Conservation (phyloP, 805 yeast genomes). For the Phaffomyces opuntiae region DNA sequence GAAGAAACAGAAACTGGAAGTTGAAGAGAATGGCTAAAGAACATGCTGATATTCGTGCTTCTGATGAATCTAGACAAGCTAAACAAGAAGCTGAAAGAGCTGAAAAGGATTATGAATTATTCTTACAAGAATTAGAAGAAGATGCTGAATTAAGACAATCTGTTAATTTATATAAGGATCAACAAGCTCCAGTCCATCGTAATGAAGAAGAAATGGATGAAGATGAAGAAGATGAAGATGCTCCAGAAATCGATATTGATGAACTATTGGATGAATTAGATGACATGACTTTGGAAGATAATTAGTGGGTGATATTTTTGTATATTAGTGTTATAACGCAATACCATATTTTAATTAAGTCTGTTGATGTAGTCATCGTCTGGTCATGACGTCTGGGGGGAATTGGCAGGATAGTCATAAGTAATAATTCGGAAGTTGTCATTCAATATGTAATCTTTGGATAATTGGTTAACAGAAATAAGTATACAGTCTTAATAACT, state of each 20-base stretch:
- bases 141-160: constrained; percentile 91
- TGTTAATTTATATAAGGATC: constrained; percentile 79
- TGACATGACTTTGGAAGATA: constrained; percentile 78
- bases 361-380: too few species aligned
- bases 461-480: too few species aligned
- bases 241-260: constrained; percentile 83
- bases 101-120: constrained; percentile 89
- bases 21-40: constrained; percentile 97
- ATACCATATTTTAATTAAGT: not conserved
- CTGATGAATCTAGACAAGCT: constrained; percentile 63
- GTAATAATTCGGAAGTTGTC: too few species aligned
- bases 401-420: too few species aligned
- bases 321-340: not conserved
- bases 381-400: too few species aligned
- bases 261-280: constrained; percentile 93
- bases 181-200: constrained; percentile 5
- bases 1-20: constrained; percentile 80
- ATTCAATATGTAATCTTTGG: too few species aligned
- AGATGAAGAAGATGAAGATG: constrained; percentile 70
- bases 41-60: constrained; percentile 80
- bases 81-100: constrained; percentile 87
- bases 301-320: not conserved
- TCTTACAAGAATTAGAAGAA: constrained; percentile 96
- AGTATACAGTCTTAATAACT: too few species aligned
- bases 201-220: constrained; percentile 39